Conservation (phyloP, 1,139 yeast species). For the Eremothecium cymbalariae region DNA sequence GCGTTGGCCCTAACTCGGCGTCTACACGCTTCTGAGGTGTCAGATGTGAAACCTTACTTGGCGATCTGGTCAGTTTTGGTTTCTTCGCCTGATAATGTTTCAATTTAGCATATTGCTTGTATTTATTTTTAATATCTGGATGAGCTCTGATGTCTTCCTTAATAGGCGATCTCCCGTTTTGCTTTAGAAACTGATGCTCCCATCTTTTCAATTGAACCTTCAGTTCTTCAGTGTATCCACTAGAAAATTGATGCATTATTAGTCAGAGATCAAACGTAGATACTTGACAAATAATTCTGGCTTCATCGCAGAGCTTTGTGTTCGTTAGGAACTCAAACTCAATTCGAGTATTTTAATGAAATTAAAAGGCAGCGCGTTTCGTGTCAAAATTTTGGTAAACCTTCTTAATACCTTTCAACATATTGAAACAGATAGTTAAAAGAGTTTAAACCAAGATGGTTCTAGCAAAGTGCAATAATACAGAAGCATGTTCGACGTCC, state of each 20-base stretch:
- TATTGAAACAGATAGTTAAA: neutral
- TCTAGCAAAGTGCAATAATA: neutral
- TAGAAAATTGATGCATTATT: too few species aligned
- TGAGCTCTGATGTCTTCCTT: conserved; percentile 24
- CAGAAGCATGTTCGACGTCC: conserved; percentile 11
- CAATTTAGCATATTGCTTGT: conserved; percentile 25
- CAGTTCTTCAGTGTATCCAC: conserved; percentile 26
- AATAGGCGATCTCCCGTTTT: conserved; percentile 23
- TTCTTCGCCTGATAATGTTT: conserved; percentile 13
- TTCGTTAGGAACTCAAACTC: too few species aligned
- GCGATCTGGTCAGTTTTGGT: conserved; percentile 1
- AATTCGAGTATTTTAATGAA: too few species aligned
- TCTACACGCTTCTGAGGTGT: conserved; percentile 7
- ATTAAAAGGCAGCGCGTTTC: too few species aligned
- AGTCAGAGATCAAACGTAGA: too few species aligned
- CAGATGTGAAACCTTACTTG: conserved; percentile 2
- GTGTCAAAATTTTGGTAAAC: too few species aligned
- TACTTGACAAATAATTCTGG: too few species aligned
- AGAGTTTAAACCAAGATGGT: neutral
- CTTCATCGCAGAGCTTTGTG: too few species aligned
- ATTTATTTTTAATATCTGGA: conserved; percentile 24
- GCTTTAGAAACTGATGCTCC: conserved; percentile 26
- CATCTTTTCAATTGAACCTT: conserved; percentile 26
- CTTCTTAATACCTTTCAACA: neutral
- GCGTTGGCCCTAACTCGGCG: conserved; percentile 29